phyloP scores from a whole-genome alignment of 73 alveolate genomes.

The Blepharisma stoltei region DNA sequence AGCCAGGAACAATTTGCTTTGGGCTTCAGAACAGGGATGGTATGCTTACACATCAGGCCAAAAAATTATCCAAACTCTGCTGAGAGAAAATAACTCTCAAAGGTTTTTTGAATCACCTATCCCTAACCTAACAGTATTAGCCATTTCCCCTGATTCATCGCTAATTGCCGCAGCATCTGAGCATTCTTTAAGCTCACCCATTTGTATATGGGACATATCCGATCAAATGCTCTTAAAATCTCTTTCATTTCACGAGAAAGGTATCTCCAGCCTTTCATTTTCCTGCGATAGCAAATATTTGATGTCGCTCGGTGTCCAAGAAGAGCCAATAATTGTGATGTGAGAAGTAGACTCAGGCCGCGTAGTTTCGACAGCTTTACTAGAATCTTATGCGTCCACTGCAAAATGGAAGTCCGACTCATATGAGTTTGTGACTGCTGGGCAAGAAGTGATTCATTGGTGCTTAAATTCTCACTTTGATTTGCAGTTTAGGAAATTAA shows the following conservation, averaged over 20 bases:
- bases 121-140: neutral
- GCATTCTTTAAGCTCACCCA: neutral
- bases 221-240: neutral
- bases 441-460: conserved; percentile 1
- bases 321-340: neutral
- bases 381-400: neutral
- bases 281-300: neutral
- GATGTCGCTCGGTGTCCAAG: neutral
- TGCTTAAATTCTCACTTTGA: neutral
- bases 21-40: too few species aligned
- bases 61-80: too few species aligned
- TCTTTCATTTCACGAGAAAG: conserved; percentile 9
- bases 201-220: neutral
- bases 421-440: neutral
- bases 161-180: neutral
- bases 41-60: too few species aligned
- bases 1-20: too few species aligned
- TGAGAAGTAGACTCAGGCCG: conserved; percentile 1
- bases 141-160: neutral
- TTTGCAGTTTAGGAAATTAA: neutral
- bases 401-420: conserved; percentile 6
- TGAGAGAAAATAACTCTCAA: too few species aligned
- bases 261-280: neutral
- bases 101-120: too few species aligned
- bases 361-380: neutral